phyloP scores from a whole-genome alignment of 805 yeast genomes.

The Saturnispora sanitii region DNA sequence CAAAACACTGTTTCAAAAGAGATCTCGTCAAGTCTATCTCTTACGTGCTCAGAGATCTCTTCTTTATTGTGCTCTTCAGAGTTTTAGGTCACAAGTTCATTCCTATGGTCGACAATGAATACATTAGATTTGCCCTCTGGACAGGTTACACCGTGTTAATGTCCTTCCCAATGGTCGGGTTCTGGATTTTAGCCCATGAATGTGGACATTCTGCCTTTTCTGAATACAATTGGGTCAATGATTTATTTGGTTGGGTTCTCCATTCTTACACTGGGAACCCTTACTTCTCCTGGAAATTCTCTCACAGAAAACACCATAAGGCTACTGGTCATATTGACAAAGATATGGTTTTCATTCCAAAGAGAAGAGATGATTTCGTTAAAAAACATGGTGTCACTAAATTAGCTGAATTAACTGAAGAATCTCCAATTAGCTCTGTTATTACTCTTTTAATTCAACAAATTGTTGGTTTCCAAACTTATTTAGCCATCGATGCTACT shows the following conservation, averaged over 20 bases:
- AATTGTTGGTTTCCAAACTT: constrained; percentile 43
- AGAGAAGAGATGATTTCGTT: constrained; percentile 37
- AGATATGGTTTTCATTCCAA: constrained; percentile 54
- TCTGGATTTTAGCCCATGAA: constrained; percentile 57
- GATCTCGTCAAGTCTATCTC: constrained; percentile 37
- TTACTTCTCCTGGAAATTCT: constrained; percentile 52
- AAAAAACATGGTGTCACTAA: constrained; percentile 25
- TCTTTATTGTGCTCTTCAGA: constrained; percentile 34
- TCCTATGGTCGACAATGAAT: constrained; percentile 30
- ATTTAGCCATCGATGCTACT: constrained; percentile 44
- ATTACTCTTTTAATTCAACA: constrained; percentile 41
- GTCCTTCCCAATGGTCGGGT: constrained; percentile 46
- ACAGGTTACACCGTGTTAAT: constrained; percentile 31
- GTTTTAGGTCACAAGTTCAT: constrained; percentile 34
- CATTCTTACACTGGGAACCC: constrained; percentile 52
- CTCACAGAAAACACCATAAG: constrained; percentile 54
- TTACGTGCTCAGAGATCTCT: constrained; percentile 45
- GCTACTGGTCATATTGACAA: constrained; percentile 51
- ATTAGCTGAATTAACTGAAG: constrained; percentile 41
- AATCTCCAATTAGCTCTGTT: constrained; percentile 43
- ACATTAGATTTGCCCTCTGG: constrained; percentile 31
- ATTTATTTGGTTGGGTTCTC: constrained; percentile 49
- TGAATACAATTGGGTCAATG: constrained; percentile 43
- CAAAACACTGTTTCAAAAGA: constrained; percentile 52
- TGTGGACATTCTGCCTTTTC: constrained; percentile 59